Evolutionary conservation across 805 yeast species (phyloP), one percentile per base, ranked within the genome.

Genomic region (Cyberlindnera xishuangbannaensis): DNA sequence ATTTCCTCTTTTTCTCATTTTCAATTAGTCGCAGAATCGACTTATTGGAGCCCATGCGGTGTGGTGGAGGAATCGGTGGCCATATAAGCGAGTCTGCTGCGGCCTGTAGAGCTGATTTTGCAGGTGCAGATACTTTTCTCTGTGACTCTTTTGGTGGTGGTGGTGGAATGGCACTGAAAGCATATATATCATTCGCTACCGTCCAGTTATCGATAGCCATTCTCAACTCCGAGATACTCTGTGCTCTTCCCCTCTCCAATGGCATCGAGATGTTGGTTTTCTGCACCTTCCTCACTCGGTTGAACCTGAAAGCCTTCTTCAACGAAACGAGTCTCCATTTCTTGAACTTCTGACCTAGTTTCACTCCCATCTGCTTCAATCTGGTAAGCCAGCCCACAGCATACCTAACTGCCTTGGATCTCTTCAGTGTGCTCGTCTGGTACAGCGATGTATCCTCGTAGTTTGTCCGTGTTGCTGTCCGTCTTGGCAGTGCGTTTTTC

Each of bases 301-400:
- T 40, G 39, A 50, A 39, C 21, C 22, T 34, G 36, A 43, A 28
- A 7, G 31, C 31, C 28, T 38, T 41, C 35, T 44, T 58, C 23
- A 46, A 41, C 1, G 61, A 35, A 2, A 54, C 51, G 9, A 42
- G 27, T 31, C 59, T 51, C 50, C 61, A 44, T 18, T 42, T 51
- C 19, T 37, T 53, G 17, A 56, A 28, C 29, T 40, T 44, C n/a
- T 34, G 47, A 22, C 44, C 53, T 15, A 56, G 41, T 12, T 43
- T 47, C 7, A 39, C 30, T 12, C 59, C 62, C 31, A 56, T 21
- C 15, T 34, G 31, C 11, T 47, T 46, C 30, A 62, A 45, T 30
- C 51, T 56, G 10, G 58, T 41, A 19, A 64, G 44, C 44, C 65
- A 50, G 12, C 67, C 67, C 28, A 65, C 59, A 27, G 57, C 55